These are phyloP conservation scores for Talaromyces wortmannii DNA, from an alignment of 495 filamentous ascomycete genomes.

Conservation along the genomic window DNA sequence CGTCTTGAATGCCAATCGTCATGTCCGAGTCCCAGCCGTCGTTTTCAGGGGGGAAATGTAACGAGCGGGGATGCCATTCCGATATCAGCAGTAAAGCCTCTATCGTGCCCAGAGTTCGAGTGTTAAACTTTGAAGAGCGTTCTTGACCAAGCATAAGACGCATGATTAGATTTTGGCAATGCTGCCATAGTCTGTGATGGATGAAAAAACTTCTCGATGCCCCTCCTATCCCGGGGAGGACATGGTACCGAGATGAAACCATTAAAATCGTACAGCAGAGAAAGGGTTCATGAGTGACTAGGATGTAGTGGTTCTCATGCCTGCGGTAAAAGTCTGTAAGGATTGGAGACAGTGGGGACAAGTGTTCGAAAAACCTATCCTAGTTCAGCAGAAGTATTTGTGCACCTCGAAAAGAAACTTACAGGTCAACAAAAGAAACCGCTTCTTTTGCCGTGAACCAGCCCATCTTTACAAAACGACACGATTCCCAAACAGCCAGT, in stretches of 20 bases:
- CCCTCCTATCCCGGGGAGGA: constrained; percentile 44
- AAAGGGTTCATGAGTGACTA: constrained; percentile 41
- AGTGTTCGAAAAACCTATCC: constrained; percentile 50
- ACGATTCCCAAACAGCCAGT: constrained; percentile 40
- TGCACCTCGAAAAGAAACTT: constrained; percentile 15
- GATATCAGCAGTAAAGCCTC: constrained; percentile 45
- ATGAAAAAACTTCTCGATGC: constrained; percentile 49
- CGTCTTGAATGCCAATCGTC: constrained; percentile 4
- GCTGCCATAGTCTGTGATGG: constrained; percentile 46
- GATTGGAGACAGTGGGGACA: constrained; percentile 45
- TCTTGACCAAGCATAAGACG: constrained; percentile 46
- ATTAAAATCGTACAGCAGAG: constrained; percentile 46
- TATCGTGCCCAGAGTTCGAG: constrained; percentile 43
- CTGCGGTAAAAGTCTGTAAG: constrained; percentile 43
- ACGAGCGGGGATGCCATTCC: constrained; percentile 49
- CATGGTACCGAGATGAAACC: constrained; percentile 46
- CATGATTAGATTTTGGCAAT: constrained; percentile 45
- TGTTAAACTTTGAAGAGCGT: constrained; percentile 33
- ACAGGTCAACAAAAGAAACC: constrained; percentile 44
- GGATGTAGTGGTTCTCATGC: constrained; percentile 33
- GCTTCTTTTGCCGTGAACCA: constrained; percentile 48
- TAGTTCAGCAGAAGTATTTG: neutral
- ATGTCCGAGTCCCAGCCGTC: constrained; percentile 44
- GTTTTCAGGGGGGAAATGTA: constrained; percentile 46
- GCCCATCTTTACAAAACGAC: constrained; percentile 46